phyloP scores from a whole-genome alignment of 805 yeast species.

The Kuraishia ogatae region DNA sequence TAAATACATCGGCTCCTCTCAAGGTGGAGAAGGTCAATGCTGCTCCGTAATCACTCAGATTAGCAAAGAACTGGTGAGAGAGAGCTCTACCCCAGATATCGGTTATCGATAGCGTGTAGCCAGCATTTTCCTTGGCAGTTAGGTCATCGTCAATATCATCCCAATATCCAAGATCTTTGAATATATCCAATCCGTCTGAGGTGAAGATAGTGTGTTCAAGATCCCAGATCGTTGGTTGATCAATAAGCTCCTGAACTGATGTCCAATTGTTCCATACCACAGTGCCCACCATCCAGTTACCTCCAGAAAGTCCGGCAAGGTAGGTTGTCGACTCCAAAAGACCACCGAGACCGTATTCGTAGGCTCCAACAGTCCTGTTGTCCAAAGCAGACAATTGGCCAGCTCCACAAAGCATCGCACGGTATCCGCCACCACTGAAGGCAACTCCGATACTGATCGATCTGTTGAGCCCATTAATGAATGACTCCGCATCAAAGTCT shows the following conservation, averaged over 20 bases:
- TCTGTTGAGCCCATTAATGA: conserved; percentile 27
- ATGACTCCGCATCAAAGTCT: conserved; percentile 37
- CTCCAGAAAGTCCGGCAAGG: conserved; percentile 75
- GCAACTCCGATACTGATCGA: conserved; percentile 49
- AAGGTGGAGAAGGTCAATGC: conserved; percentile 52
- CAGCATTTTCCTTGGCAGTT: conserved; percentile 46
- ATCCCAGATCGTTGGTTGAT: conserved; percentile 54
- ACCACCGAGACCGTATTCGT: conserved; percentile 58
- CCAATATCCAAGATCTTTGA: conserved; percentile 45
- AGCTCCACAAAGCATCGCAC: conserved; percentile 84
- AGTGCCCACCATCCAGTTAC: conserved; percentile 73
- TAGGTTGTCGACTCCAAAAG: conserved; percentile 63
- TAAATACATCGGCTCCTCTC: conserved; percentile 51
- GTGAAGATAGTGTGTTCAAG: conserved; percentile 49
- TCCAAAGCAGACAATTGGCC: conserved; percentile 78
- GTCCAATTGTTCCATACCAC: conserved; percentile 67
- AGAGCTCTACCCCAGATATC: conserved; percentile 78
- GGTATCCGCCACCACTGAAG: conserved; percentile 82
- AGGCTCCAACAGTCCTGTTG: conserved; percentile 50
- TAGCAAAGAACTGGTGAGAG: conserved; percentile 64
- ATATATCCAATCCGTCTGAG: conserved; percentile 54
- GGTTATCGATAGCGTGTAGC: conserved; percentile 57
- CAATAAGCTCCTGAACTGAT: conserved; percentile 50
- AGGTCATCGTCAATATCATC: conserved; percentile 44
- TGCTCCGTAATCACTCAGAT: conserved; percentile 51